phyloP scores from a whole-genome alignment of 108 stramenopile species.

The Cyclotella sp. region DNA sequence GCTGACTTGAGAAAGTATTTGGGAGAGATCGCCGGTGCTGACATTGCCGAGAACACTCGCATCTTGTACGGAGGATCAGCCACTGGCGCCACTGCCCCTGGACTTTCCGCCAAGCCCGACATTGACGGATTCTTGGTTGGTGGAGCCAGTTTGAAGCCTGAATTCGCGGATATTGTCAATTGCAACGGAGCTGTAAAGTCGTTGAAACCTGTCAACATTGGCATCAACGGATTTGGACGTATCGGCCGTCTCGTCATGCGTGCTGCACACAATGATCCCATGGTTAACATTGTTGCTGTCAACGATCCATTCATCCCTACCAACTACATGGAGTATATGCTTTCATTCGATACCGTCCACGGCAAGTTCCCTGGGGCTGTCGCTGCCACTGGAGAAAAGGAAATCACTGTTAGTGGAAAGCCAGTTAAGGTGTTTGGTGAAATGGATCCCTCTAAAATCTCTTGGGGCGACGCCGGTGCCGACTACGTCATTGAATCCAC shows the following conservation, averaged over 20 bases:
- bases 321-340: constrained; percentile 84
- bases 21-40: constrained; percentile 84
- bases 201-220: constrained; percentile 68
- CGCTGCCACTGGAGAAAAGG: constrained; percentile 63
- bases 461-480: constrained; percentile 74
- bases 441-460: constrained; percentile 82
- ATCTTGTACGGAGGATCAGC: constrained; percentile 97
- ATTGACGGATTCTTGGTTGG: constrained; percentile 99
- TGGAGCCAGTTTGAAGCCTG: constrained; percentile 98
- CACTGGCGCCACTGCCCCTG: constrained; percentile 89
- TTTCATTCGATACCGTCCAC: constrained; percentile 91
- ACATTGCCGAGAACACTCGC: constrained; percentile 85
- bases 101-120: constrained; percentile 93
- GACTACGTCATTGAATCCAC: constrained; percentile 87
- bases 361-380: constrained; percentile 67
- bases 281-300: constrained; percentile 91
- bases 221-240: constrained; percentile 99
- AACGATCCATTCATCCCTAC: constrained; percentile 80
- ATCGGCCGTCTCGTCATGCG: constrained; percentile 99
- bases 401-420: constrained; percentile 48
- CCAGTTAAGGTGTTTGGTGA: constrained; percentile 70
- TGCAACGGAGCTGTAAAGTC: constrained; percentile 73
- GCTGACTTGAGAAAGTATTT: constrained; percentile 87
- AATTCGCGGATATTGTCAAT: constrained; percentile 95
- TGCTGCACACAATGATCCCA: constrained; percentile 89